phyloP scores from a whole-genome alignment of 1,284 basidiomycete species.

The Fomitopsis betulina region DNA sequence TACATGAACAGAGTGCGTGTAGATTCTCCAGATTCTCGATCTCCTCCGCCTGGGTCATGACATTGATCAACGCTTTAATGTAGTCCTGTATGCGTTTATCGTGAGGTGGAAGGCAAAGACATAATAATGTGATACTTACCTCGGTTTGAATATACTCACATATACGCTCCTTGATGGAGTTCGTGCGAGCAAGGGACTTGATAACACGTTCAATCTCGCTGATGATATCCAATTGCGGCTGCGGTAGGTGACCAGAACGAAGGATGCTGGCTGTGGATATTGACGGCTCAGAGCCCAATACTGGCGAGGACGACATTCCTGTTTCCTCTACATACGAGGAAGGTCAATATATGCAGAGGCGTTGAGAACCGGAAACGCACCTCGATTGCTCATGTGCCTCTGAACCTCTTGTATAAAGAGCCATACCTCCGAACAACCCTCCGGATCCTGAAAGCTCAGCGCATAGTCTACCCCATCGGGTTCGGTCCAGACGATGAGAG shows the following conservation, averaged over 20 bases:
- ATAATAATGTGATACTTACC: conserved; percentile 37
- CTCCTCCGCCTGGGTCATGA: conserved; percentile 88
- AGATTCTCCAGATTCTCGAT: conserved; percentile 86
- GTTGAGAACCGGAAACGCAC: conserved; percentile 32
- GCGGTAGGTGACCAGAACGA: conserved; percentile 66
- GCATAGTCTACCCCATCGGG: conserved; percentile 94
- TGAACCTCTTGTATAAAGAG: conserved; percentile 96
- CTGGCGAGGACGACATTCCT: conserved; percentile 51
- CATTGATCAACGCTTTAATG: conserved; percentile 80
- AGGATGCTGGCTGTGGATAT: conserved; percentile 58
- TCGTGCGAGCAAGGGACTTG: conserved; percentile 61
- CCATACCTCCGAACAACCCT: conserved; percentile 97
- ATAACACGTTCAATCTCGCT: conserved; percentile 75
- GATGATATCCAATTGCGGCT: conserved; percentile 67
- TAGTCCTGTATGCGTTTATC: conserved; percentile 58
- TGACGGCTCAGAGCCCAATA: conserved; percentile 52
- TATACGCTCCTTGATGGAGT: conserved; percentile 71
- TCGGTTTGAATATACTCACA: conserved; percentile 79
- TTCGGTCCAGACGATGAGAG: conserved; percentile 98
- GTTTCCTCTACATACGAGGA: conserved; percentile 36
- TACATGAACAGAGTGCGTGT: conserved; percentile 87
- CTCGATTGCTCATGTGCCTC: conserved; percentile 65
- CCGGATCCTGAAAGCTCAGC: conserved; percentile 93
- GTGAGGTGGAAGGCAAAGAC: neutral
- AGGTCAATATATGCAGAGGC: conserved; percentile 1